phyloP scores from a whole-genome alignment of 2,329 filamentous ascomycete species.

The Thermoascus crustaceus region DNA sequence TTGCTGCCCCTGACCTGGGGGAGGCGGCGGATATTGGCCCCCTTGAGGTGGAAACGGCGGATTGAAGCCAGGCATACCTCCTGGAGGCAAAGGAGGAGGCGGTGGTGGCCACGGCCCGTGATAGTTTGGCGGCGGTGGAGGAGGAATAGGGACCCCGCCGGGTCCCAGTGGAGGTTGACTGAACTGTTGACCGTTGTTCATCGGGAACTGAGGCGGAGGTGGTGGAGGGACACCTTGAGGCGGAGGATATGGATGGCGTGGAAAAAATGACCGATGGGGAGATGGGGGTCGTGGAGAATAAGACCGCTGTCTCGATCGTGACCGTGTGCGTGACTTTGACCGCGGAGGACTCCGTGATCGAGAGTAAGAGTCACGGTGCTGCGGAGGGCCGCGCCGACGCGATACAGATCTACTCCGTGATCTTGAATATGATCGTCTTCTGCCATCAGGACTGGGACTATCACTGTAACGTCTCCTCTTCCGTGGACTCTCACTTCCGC shows the following conservation, averaged over 20 bases:
- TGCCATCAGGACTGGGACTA: constrained; percentile 24
- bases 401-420: constrained; percentile 24
- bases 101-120: constrained; percentile 30
- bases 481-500: constrained; percentile 30
- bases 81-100: constrained; percentile 21
- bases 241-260: constrained; percentile 12
- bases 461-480: constrained; percentile 35
- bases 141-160: constrained; percentile 12
- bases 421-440: constrained; percentile 20
- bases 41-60: constrained; percentile 18
- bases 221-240: constrained; percentile 5
- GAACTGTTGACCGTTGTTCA: constrained; percentile 7
- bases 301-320: constrained; percentile 20
- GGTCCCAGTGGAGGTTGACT: constrained; percentile 6
- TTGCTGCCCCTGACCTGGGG: constrained; percentile 17
- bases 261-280: constrained; percentile 11
- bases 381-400: constrained; percentile 9
- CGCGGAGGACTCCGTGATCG: constrained; percentile 18
- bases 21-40: constrained; percentile 16
- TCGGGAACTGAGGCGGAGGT: constrained; percentile 6
- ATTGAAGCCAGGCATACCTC: constrained; percentile 16
- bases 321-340: constrained; percentile 20
- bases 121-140: constrained; percentile 26
- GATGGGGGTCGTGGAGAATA: constrained; percentile 25
- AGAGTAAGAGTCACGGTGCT: constrained; percentile 19